Base-by-base conservation (phyloP, 805 yeast species). In the Spathaspora hagerdaliae region DNA sequence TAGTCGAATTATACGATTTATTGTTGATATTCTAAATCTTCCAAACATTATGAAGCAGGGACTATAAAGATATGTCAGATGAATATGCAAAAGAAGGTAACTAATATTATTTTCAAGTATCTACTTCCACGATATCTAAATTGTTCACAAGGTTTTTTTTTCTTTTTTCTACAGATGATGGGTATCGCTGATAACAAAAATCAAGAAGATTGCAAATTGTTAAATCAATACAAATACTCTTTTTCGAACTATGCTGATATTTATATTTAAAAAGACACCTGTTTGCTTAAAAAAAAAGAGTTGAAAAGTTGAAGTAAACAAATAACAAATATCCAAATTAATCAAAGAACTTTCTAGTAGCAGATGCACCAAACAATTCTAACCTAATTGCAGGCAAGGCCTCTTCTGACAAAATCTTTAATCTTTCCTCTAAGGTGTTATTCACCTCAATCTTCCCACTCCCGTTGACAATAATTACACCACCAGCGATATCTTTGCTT, bases 361-460 rank as follows among this genome's bases (percentile, higher is more conserved):
- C 67, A 13, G 96, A 85, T 46, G 87, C 82, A 51, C 96, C 96
- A 62, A 90, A 94, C 61, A 92, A 72, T 60, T 91, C 96, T 51
- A 87, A 75, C 72, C 98, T 84, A 52, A 94, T 82, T 45, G 91
- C 95, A 41, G 99, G 99, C 55, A 94, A 79, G 7, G 96, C 86
- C 59, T 82, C 87, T 63, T 87, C 86, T 34, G 86, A 78, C 58
- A 94, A 77, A 51, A 94, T 70, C 58, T 83, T 79, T 60, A 94
- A 81, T 72, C 99, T 87, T 75, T 91, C 97, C 60, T 90, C 97
- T 59, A 94, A 78, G 40, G 99, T 91, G 74, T 94, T 94, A 70
- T 87, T 77, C 46, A 94, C 88, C 57, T 85, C 91, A 54, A 94
- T 90, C 71, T 86, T 88, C 44, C 95, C 96, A 37, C 78, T 65